Conservation (phyloP, 768 basidiomycete genomes). For the Daedaleopsis sinensis region DNA sequence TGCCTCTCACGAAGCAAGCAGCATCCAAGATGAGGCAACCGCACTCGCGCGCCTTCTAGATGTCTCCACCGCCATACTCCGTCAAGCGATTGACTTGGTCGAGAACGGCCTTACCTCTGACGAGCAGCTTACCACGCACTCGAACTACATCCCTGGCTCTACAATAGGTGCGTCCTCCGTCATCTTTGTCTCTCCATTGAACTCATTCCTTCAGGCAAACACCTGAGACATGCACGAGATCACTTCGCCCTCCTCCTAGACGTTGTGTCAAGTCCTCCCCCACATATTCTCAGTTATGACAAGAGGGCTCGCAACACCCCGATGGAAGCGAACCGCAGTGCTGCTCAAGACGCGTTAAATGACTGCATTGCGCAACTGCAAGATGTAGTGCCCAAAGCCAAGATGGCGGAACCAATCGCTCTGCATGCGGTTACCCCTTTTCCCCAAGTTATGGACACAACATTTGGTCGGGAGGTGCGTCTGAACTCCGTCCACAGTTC, state of each 20-base stretch:
- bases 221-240: constrained; percentile 82
- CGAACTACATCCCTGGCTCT: constrained; percentile 82
- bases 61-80: constrained; percentile 68
- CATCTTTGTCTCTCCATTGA: background rate
- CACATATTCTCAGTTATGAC: constrained; percentile 73
- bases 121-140: constrained; percentile 67
- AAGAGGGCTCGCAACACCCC: constrained; percentile 76
- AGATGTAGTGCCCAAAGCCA: constrained; percentile 48
- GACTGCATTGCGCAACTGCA: constrained; percentile 61
- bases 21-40: constrained; percentile 23
- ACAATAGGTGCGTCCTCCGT: constrained; percentile 67
- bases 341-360: constrained; percentile 59
- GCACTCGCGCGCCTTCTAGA: constrained; percentile 57
- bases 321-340: constrained; percentile 71
- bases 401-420: constrained; percentile 61
- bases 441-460: constrained; percentile 74
- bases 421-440: constrained; percentile 83
- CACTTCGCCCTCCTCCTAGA: constrained; percentile 75
- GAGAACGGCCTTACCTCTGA: constrained; percentile 67
- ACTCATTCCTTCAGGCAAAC: constrained; percentile 60
- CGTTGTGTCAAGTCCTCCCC: constrained; percentile 47
- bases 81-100: constrained; percentile 74
- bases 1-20: background rate
- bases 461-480: constrained; percentile 78
- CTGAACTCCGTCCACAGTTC: constrained; percentile 36